phyloP scores from a whole-genome alignment of 352 stramenopile genomes.

The Poterioochromonas sp. region DNA sequence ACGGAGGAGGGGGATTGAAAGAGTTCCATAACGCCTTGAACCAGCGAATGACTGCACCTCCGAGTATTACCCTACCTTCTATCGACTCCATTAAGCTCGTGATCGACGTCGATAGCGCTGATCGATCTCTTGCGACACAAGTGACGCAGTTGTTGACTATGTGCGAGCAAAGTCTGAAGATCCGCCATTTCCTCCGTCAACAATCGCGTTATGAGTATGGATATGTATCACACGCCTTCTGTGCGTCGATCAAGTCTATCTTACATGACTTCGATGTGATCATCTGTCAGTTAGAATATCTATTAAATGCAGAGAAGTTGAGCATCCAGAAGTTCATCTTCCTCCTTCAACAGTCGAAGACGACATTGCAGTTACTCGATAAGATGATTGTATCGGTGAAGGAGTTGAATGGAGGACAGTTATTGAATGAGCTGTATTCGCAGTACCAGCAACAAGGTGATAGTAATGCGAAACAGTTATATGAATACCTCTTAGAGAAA shows the following conservation, averaged over 20 bases:
- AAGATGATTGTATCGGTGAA: no score
- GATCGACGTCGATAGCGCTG: background rate
- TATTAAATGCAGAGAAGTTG: constrained; percentile 42
- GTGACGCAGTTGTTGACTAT: background rate
- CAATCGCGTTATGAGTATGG: constrained; percentile 57
- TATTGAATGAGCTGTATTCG: constrained; percentile 70
- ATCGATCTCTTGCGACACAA: background rate
- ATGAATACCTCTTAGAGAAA: constrained; percentile 67
- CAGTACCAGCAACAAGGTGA: constrained; percentile 64
- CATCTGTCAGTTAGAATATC: constrained; percentile 68
- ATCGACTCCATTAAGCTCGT: background rate
- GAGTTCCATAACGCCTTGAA: background rate
- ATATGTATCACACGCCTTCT: constrained; percentile 72
- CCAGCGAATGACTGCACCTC: background rate
- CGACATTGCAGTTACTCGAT: no score
- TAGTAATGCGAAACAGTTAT: constrained; percentile 60
- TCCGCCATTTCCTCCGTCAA: background rate
- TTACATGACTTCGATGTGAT: constrained; percentile 76
- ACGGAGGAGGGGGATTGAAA: no score
- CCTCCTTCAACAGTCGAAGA: constrained; percentile 71
- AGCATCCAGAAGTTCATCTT: constrained; percentile 77
- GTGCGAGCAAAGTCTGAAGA: background rate
- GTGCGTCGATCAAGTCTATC: constrained; percentile 62
- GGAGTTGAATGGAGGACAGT: constrained; percentile 57
- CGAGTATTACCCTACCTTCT: background rate